Base-by-base conservation (phyloP, 768 basidiomycete genomes). In the Russula abietina region DNA sequence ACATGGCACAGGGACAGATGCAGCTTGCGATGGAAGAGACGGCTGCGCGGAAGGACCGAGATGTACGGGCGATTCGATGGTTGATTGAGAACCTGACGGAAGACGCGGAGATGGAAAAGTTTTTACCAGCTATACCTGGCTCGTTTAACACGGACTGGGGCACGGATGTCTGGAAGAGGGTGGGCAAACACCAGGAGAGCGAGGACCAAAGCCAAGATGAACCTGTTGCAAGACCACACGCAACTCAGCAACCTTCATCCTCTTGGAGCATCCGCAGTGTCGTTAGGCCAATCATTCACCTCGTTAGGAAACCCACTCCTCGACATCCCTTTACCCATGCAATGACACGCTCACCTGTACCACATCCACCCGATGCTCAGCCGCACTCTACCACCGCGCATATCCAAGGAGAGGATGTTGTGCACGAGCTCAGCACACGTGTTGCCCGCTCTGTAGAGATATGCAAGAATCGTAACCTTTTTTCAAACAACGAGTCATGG, bases 331-430 rank as follows among this genome's bases (percentile, higher is more conserved):
- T n/a, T n/a, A 45, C 43, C 8, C 17, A n/a, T 30, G 16, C 16
- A 16, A 11, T 8, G 4, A 14, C 26, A 16, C 7, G 8, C 6
- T 32, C n/a, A 4, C 10, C 10, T 8, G 10, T 24, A 12, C 17
- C 6, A 1, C 10, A 11, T 8, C 16, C 24, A 11, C 24, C 1
- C 4, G 19, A 11, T 28, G 5, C 1, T 8, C 22, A 19, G 12
- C 10, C 8, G 7, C 9, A 16, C 26, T 11, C 38, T 16, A 9
- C 9, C 16, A 28, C 17, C 11, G 19, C 16, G 2, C 19, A 11
- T 2, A 33, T 33, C 33, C 33, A 89, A 28, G 39, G 26, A 30
- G 26, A 46, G 2, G 7, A 39, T 30, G 28, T 50, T 9, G 33
- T 62, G 5, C 26, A 22, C 12, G 60, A 55, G 16, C 57, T 65